Percentiles rank a stretch among this genome's conserved stretches.
phyloP scores from a whole-genome alignment of 805 yeast species.

The Candida anglica region DNA sequence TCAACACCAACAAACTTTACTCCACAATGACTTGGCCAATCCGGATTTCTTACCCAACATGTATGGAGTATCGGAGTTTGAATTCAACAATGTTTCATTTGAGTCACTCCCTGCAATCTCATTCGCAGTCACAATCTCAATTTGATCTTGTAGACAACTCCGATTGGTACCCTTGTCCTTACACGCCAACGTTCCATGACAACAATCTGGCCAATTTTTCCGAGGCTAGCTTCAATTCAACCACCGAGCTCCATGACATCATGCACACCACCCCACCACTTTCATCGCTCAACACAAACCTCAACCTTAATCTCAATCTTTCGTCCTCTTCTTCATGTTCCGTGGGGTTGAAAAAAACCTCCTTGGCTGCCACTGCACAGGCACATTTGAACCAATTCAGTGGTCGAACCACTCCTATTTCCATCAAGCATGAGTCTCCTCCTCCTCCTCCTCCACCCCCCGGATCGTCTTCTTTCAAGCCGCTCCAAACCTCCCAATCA shows the following conservation, averaged over 20 bases:
- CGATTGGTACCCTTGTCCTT: slow-evolving; percentile 4
- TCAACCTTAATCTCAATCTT: too few relatives aligned
- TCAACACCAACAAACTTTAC: slow-evolving; percentile 4
- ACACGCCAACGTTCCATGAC: slow-evolving; percentile 4
- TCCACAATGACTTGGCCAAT: neutral
- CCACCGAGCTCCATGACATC: neutral
- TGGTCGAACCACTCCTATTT: neutral
- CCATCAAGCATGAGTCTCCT: neutral
- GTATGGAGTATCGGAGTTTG: slow-evolving; percentile 2
- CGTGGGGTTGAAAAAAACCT: too few relatives aligned
- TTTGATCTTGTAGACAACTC: slow-evolving; percentile 3
- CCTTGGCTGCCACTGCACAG: slow-evolving; percentile 1
- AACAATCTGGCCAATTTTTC: slow-evolving; percentile 5
- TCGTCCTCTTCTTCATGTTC: too few relatives aligned
- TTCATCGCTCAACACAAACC: too few relatives aligned
- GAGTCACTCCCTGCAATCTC: slow-evolving; percentile 3
- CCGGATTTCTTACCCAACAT: slow-evolving; percentile 2
- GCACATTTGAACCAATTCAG: slow-evolving; percentile 1
- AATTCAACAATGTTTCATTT: slow-evolving; percentile 4
- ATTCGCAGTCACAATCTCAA: slow-evolving; percentile 2
- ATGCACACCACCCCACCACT: neutral
- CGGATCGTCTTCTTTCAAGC: too few relatives aligned
- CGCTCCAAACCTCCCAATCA: too few relatives aligned
- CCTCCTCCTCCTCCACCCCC: neutral
- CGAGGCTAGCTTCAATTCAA: slow-evolving; percentile 2